These are phyloP conservation scores for Cutaneotrichosporon mucoides DNA, from an alignment of 1,284 basidiomycete genomes.

Conservation along the genomic window DNA sequence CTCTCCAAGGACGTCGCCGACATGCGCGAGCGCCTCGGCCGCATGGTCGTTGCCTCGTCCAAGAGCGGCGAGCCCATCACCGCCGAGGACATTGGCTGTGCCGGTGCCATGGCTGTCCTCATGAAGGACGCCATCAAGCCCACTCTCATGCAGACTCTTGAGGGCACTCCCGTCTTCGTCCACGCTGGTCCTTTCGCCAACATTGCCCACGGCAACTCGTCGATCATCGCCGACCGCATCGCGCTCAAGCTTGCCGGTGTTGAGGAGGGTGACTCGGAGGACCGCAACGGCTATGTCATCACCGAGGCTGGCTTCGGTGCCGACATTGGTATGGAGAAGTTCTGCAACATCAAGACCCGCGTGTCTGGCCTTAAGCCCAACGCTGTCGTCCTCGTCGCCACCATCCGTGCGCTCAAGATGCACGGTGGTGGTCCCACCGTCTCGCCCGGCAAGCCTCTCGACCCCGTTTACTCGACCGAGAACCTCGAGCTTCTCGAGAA, in stretches of 20 bases:
- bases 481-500: slow-evolving; percentile 84
- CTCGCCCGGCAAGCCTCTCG: slow-evolving; percentile 89
- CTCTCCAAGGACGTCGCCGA: slow-evolving; percentile 82
- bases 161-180: slow-evolving; percentile 98
- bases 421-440: slow-evolving; percentile 98
- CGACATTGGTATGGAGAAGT: slow-evolving; percentile 99
- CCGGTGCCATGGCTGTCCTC: slow-evolving; percentile 91
- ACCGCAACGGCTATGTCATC: slow-evolving; percentile 87
- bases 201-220: slow-evolving; percentile 98
- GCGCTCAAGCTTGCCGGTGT: slow-evolving; percentile 95
- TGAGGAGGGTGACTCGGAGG: slow-evolving; percentile 80
- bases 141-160: slow-evolving; percentile 97
- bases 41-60: slow-evolving; percentile 96
- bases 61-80: slow-evolving; percentile 89
- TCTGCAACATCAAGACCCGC: slow-evolving; percentile 99
- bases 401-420: slow-evolving; percentile 97
- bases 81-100: slow-evolving; percentile 93
- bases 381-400: slow-evolving; percentile 93
- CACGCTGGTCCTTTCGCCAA: slow-evolving; percentile 99
- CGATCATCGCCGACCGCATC: slow-evolving; percentile 92
- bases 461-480: slow-evolving; percentile 91
- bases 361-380: slow-evolving; percentile 89
- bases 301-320: slow-evolving; percentile 99
- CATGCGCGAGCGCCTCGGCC: slow-evolving; percentile 62
- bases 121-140: slow-evolving; percentile 99